Conservation (phyloP, 2,329 filamentous ascomycete genomes). For the Aspergillus ibericus region DNA sequence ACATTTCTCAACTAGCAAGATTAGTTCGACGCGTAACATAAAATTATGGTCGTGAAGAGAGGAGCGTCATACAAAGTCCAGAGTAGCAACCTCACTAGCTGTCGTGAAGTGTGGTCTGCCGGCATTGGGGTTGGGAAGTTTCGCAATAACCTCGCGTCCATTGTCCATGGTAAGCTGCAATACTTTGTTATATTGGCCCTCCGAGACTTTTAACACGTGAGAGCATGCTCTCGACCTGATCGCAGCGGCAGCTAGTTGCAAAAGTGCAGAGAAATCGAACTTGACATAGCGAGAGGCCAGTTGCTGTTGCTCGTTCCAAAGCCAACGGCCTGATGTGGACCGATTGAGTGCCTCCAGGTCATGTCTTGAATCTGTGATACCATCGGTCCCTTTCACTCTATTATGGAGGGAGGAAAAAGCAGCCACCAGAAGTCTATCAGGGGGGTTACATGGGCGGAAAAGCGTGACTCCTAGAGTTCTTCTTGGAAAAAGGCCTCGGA, state of each 20-base stretch:
- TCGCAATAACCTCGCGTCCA: slow-evolving; percentile 28
- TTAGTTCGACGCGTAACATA: slow-evolving; percentile 8
- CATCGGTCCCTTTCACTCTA: slow-evolving; percentile 5
- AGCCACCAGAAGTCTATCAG: neutral
- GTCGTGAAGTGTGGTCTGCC: slow-evolving; percentile 28
- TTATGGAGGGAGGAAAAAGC: slow-evolving; percentile 2
- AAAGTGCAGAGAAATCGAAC: slow-evolving; percentile 37
- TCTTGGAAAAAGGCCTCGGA: slow-evolving; percentile 2
- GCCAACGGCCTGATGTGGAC: slow-evolving; percentile 35
- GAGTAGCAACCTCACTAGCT: slow-evolving; percentile 32
- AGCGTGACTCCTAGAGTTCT: slow-evolving; percentile 1
- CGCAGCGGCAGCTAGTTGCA: slow-evolving; percentile 32
- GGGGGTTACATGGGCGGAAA: slow-evolving; percentile 1
- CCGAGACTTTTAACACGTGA: slow-evolving; percentile 34
- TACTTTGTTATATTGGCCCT: slow-evolving; percentile 32
- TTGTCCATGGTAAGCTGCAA: slow-evolving; percentile 30
- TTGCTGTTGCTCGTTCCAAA: slow-evolving; percentile 36
- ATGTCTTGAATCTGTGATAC: slow-evolving; percentile 17
- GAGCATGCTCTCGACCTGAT: slow-evolving; percentile 32
- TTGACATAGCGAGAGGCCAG: slow-evolving; percentile 31
- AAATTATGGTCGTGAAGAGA: slow-evolving; percentile 2
- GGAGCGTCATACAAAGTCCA: slow-evolving; percentile 24
- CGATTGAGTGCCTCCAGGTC: slow-evolving; percentile 20
- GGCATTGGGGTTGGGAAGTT: slow-evolving; percentile 30
- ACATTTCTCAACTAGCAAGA: slow-evolving; percentile 17